phyloP scores from a whole-genome alignment of 2,329 filamentous ascomycete species.

The Stemphylium beticola region DNA sequence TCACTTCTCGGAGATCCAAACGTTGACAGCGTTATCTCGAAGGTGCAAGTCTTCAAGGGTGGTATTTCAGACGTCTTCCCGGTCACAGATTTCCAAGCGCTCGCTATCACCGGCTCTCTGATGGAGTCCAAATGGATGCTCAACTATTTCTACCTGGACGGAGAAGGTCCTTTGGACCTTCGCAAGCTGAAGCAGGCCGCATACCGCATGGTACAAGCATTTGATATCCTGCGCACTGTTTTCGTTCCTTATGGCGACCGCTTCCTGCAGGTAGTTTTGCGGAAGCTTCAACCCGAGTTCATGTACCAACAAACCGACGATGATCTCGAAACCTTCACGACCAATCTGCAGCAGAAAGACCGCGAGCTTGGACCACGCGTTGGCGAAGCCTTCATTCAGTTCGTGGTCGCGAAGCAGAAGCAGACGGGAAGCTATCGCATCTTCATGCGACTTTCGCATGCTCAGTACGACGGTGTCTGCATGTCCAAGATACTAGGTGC shows the following conservation, averaged over 20 bases:
- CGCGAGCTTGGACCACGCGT: slow-evolving; percentile 38
- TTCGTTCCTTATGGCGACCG: slow-evolving; percentile 44
- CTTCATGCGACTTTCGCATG: slow-evolving; percentile 44
- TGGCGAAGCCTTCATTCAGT: slow-evolving; percentile 42
- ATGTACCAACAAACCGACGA: slow-evolving; percentile 39
- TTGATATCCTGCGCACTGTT: slow-evolving; percentile 45
- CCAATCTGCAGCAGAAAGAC: slow-evolving; percentile 36
- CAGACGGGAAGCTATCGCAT: slow-evolving; percentile 36
- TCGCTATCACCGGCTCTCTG: slow-evolving; percentile 43
- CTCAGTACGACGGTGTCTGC: slow-evolving; percentile 45
- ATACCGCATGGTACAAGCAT: slow-evolving; percentile 41
- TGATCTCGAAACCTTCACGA: slow-evolving; percentile 38
- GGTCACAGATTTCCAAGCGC: slow-evolving; percentile 43
- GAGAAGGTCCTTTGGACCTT: slow-evolving; percentile 38
- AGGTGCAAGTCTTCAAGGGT: slow-evolving; percentile 45
- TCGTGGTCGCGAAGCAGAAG: slow-evolving; percentile 42
- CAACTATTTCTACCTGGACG: slow-evolving; percentile 45
- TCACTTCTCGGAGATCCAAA: slow-evolving; percentile 43
- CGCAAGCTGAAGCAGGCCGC: slow-evolving; percentile 40
- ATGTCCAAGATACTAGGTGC: slow-evolving; percentile 37
- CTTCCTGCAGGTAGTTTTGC: slow-evolving; percentile 43
- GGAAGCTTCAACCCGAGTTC: slow-evolving; percentile 42
- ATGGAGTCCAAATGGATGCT: slow-evolving; percentile 46
- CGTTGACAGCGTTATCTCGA: slow-evolving; percentile 45
- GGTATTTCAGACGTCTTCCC: slow-evolving; percentile 44